Conservation (phyloP, 495 filamentous ascomycete species). For the Neurospora tetraspora region DNA sequence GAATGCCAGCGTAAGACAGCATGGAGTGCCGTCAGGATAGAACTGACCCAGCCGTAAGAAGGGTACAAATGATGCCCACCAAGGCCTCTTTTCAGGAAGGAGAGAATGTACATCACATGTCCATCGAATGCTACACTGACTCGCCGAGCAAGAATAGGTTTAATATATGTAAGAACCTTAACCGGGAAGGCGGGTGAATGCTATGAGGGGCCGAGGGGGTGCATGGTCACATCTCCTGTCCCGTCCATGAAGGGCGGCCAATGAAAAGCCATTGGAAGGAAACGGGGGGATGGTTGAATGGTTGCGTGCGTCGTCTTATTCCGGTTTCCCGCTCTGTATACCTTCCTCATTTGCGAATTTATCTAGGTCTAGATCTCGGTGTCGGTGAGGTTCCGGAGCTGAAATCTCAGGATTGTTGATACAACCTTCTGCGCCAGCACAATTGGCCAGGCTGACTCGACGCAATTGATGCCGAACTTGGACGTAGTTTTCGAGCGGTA, state of each 20-base stretch:
- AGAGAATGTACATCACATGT: not conserved
- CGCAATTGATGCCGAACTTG: too few relatives aligned
- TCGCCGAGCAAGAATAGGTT: not conserved
- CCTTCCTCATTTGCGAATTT: not conserved
- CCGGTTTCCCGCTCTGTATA: not conserved
- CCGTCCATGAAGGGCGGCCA: not conserved
- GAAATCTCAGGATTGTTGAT: not conserved
- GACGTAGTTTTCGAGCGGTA: not conserved
- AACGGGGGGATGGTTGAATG: not conserved
- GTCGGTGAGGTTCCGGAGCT: not conserved
- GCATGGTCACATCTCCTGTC: not conserved
- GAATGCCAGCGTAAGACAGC: not conserved
- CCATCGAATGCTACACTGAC: not conserved
- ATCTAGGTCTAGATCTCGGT: not conserved
- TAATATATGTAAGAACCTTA: not conserved
- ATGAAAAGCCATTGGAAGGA: not conserved
- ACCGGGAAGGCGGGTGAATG: not conserved
- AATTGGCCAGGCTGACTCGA: not conserved
- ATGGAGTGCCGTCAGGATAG: not conserved
- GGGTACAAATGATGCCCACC: not conserved
- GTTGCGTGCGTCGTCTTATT: not conserved
- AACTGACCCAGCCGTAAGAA: not conserved
- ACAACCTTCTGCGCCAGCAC: not conserved
- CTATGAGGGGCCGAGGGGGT: not conserved
- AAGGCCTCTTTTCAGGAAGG: not conserved